Evolutionary conservation across 495 filamentous ascomycete genomes (phyloP), one percentile per base, ranked within the genome.

Genomic region (Talaromyces adpressus): DNA sequence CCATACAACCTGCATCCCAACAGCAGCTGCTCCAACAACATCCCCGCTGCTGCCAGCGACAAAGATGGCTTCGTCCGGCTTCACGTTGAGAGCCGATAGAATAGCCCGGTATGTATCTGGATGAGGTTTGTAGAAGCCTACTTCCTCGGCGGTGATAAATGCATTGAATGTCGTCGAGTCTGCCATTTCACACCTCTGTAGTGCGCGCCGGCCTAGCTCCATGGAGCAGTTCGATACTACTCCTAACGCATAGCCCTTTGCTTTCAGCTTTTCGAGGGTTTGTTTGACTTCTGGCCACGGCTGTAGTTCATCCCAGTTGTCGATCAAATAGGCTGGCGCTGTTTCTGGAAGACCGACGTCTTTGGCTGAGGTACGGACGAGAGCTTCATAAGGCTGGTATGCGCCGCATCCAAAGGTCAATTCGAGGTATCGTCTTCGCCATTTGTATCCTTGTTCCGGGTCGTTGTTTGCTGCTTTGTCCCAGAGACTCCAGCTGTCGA

Each of bases 1-100:
- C 73, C 73, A 75, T n/a, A 75, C 73, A 54, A 72, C 71, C 49
- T 60, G 64, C 73, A 75, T 72, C 11, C 73, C 71, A 2, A 66
- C 71, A 32, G 66, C 57, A 0, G 66, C 66, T 6, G 73, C 71
- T 6, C 73, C 73, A 54, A 72, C 53, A 8, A 75, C 71, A 47
- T 75, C 73, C n/a, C 70, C 71, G 41, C 68, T 67, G 61, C 73
- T 75, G 3, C 73, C 73, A 4, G 71, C 73, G 59, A 73, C 71
- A 49, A 75, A 75, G 29, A 75, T 62, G 16, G 56, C 71, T 11
- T 75, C 73, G 27, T 57, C 32, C 3, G 71, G 57, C n/a, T 68
- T 39, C 27, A 70, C 67, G 6, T 61, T 59, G n/a, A 72, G 41
- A 0, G 49, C 30, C 3, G 53, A 47, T 2, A 75, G 58, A 51